Conservation (phyloP, 805 yeast genomes). For the Kodamaea kakaduensis region DNA sequence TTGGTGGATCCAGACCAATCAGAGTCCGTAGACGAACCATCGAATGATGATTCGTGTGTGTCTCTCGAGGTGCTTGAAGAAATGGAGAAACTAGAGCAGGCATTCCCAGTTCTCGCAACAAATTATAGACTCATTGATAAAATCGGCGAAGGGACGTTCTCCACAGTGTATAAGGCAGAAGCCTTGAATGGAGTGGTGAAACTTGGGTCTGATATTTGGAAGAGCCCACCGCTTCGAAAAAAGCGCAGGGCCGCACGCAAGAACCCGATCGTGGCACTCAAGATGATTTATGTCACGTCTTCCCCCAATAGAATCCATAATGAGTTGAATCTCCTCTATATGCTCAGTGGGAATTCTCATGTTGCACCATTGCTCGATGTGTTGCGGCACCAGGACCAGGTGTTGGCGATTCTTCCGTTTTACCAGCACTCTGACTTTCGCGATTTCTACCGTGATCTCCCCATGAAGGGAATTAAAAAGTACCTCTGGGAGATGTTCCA, state of each 20-base stretch:
- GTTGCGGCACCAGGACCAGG: conserved; percentile 82
- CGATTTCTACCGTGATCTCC: conserved; percentile 75
- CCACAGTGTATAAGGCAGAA: conserved; percentile 59
- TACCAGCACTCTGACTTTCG: conserved; percentile 89
- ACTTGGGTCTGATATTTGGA: conserved; percentile 40
- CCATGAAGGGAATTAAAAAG: conserved; percentile 71
- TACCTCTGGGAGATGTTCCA: conserved; percentile 77
- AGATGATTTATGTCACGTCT: conserved; percentile 90
- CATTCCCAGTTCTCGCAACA: conserved; percentile 50
- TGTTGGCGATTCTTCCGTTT: conserved; percentile 87
- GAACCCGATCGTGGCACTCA: conserved; percentile 71
- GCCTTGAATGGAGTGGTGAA: conserved; percentile 42
- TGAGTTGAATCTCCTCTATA: conserved; percentile 75
- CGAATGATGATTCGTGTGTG: conserved; percentile 41
- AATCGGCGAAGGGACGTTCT: conserved; percentile 66
- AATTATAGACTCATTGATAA: conserved; percentile 51
- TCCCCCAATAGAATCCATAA: conserved; percentile 89
- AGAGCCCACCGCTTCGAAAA: conserved; percentile 40
- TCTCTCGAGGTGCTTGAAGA: conserved; percentile 54
- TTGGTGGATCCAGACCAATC: no score
- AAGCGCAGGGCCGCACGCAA: conserved; percentile 22
- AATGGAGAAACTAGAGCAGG: conserved; percentile 48
- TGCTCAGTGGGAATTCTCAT: conserved; percentile 60
- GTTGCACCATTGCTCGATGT: conserved; percentile 92
- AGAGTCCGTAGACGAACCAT: neutral